These are phyloP conservation scores for Arthrobotrys musiformis DNA, from an alignment of 2,329 filamentous ascomycete genomes.

Conservation along the genomic window DNA sequence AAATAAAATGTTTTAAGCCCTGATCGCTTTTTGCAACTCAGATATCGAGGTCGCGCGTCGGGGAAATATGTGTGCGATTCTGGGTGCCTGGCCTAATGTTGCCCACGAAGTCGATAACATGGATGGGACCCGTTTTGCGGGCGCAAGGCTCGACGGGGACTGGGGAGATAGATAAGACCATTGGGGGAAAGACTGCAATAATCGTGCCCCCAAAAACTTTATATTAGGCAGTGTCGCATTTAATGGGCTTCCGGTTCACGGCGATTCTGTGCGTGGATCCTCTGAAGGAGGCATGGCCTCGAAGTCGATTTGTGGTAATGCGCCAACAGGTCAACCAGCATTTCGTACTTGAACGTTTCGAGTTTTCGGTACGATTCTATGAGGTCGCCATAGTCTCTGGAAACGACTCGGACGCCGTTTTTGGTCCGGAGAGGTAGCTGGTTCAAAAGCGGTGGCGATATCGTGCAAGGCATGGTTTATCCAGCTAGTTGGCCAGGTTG, in stretches of 20 bases:
- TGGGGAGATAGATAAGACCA: not conserved
- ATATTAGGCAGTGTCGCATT: not conserved
- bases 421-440: not conserved
- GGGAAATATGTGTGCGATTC: too few species aligned
- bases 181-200: too few species aligned
- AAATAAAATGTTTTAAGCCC: too few species aligned
- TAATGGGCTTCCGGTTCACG: not conserved
- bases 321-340: conserved; percentile 9
- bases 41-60: too few species aligned
- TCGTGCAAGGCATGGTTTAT: conserved; percentile 21
- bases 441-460: conserved; percentile 25
- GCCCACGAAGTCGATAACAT: too few species aligned
- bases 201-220: too few species aligned
- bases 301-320: not conserved
- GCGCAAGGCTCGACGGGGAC: not conserved
- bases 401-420: conserved; percentile 11
- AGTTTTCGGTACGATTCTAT: conserved; percentile 18
- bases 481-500: not conserved
- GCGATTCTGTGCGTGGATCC: not conserved
- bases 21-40: too few species aligned
- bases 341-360: conserved; percentile 29
- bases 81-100: too few species aligned
- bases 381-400: conserved; percentile 24
- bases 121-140: too few species aligned
- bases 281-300: conserved; percentile 3